Conservation (phyloP, 495 filamentous ascomycete species). For the Jackrogersella minutella region DNA sequence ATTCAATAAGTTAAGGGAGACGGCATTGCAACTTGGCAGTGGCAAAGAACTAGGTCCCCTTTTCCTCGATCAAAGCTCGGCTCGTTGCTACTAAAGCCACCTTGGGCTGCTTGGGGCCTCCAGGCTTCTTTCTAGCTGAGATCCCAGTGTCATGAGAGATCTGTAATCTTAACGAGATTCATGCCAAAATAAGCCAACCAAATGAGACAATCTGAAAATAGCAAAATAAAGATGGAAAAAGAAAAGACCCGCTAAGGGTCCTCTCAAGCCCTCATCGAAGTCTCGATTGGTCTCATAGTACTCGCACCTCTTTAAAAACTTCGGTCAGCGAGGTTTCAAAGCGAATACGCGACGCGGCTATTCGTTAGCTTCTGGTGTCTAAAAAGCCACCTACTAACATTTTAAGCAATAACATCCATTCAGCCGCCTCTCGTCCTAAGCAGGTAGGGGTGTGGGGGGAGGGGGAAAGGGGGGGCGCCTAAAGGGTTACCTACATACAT, state of each 20-base stretch:
- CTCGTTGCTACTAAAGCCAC: not conserved
- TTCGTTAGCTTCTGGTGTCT: not conserved
- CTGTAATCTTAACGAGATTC: conserved; percentile 27
- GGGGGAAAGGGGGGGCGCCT: not conserved
- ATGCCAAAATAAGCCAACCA: conserved; percentile 11
- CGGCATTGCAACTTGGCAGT: conserved; percentile 37
- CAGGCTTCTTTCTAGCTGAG: not conserved
- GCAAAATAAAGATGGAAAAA: not conserved
- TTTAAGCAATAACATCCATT: conserved; percentile 20
- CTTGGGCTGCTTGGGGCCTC: no score
- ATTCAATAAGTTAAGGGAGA: not conserved
- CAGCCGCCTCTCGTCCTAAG: conserved; percentile 21
- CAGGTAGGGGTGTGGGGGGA: not conserved
- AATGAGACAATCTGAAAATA: not conserved
- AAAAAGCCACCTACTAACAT: conserved; percentile 14
- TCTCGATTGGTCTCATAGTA: no score
- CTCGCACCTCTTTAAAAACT: not conserved
- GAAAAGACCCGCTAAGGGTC: not conserved
- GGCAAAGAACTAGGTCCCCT: conserved; percentile 19
- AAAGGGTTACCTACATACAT: not conserved
- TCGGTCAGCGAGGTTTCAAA: conserved; percentile 4
- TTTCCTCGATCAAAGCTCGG: not conserved
- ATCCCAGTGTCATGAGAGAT: conserved; percentile 10
- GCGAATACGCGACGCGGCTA: conserved; percentile 9
- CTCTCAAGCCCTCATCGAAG: not conserved